Base-by-base conservation (phyloP, 106 monocot species). In the Dioscorea alata region DNA sequence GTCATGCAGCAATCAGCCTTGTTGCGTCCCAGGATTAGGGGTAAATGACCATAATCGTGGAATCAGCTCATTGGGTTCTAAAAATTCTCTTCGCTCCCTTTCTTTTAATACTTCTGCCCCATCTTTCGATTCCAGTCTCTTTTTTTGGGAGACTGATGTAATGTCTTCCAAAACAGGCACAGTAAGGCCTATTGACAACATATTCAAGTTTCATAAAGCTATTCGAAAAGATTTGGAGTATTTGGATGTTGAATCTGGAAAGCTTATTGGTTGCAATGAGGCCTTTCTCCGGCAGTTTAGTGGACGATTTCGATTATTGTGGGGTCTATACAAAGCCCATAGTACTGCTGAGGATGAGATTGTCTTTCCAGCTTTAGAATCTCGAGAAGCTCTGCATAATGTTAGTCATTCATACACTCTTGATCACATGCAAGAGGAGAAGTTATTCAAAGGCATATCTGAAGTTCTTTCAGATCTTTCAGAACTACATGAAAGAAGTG, bases 301-400 rank as follows among this genome's bases (percentile, higher is more conserved):
- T 67, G 99, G 99, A 60, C 78, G 99, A 60, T 99, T 99, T 82
- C 93, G 87, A 78, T 73, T 99, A 28, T 77, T 99, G 59, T 90
- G 93, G 90, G 99, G 99, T 23, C 70, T 99, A 12, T 99, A 99
- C 74, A 85, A 81, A 74, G 93, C 93, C 70, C 99, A 99, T 60
- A 99, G 99, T 75, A 99, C 93, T 85, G 99, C 99, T 56, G 99
- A 99, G 69, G 99, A 99, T 85, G 93, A 93, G 6, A 93, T 99
- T 73, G 93, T 99, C 65, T 99, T 99, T 66, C 99, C 99, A 31
- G 99, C 93, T 64, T 84, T 99, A 69, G 99, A 99, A 81, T 99
- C 99, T 19, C 93, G 78, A 80, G 99, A 99, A 69, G 74, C 93
- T 19, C 87, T 99, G 69, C 99, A 99, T 68, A 99, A 99, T 76